Evolutionary conservation across 805 yeast species (phyloP).

Genomic region (Sugiyamaella qingdaonensis): DNA sequence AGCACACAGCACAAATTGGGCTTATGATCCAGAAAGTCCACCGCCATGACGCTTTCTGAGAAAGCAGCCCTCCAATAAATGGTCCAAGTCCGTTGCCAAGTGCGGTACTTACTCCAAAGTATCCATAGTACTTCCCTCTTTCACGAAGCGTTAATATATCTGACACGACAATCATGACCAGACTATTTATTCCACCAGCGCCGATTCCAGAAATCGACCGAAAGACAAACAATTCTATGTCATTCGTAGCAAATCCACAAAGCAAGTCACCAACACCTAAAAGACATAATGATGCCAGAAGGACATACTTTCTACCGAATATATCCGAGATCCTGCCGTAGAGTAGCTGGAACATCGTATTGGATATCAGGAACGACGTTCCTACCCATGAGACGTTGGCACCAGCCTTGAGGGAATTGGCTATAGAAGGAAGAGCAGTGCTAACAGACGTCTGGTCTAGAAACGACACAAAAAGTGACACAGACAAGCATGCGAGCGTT

Average conservation of each 20-base stretch:
- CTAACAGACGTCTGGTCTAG: conserved; percentile 49
- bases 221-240: conserved; percentile 47
- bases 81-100: conserved; percentile 54
- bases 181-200: conserved; percentile 47
- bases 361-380: conserved; percentile 49
- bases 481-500: conserved; percentile 14
- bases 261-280: conserved; percentile 45
- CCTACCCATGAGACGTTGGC: conserved; percentile 57
- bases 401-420: conserved; percentile 43
- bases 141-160: conserved; percentile 50
- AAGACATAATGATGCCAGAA: conserved; percentile 39
- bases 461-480: conserved; percentile 33
- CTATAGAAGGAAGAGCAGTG: conserved; percentile 47
- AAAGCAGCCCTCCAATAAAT: conserved; percentile 47
- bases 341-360: conserved; percentile 48
- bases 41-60: conserved; percentile 45
- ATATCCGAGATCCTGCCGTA: conserved; percentile 55
- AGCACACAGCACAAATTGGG: conserved; percentile 38
- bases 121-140: conserved; percentile 56
- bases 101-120: conserved; percentile 48
- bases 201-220: conserved; percentile 56
- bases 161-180: conserved; percentile 50
- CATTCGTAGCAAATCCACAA: conserved; percentile 48
- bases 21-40: conserved; percentile 46
- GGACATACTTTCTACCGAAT: conserved; percentile 46